These are phyloP conservation scores for Hirsutella minnesotensis DNA, from an alignment of 2,329 filamentous ascomycete species.

Conservation along the genomic window DNA sequence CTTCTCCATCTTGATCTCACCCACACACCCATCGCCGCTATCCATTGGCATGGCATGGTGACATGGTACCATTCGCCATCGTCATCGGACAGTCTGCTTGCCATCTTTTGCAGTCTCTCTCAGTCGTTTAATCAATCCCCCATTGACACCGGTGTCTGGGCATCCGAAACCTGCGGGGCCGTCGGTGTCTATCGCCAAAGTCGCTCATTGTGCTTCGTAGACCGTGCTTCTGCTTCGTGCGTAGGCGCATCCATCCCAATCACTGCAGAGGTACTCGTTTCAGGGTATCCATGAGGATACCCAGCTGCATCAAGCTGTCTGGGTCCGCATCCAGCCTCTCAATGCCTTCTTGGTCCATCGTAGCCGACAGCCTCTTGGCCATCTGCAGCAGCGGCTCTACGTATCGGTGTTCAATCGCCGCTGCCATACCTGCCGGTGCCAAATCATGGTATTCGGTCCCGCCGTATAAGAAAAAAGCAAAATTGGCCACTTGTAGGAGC, in stretches of 20 bases:
- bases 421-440: slow-evolving; percentile 43
- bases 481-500: slow-evolving; percentile 48
- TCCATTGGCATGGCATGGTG: no score
- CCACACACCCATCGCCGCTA: no score
- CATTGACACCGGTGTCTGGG: no score
- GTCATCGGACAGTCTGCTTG: no score
- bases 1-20: no score
- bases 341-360: slow-evolving; percentile 18
- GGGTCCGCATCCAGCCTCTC: slow-evolving; percentile 15
- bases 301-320: slow-evolving; percentile 25
- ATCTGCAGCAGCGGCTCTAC: slow-evolving; percentile 38
- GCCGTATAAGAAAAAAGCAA: slow-evolving; percentile 43
- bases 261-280: slow-evolving; percentile 27
- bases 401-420: slow-evolving; percentile 47
- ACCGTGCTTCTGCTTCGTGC: neutral
- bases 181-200: no score
- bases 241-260: neutral
- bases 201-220: neutral
- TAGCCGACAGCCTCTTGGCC: slow-evolving; percentile 23
- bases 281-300: slow-evolving; percentile 30
- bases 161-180: no score
- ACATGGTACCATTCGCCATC: no score
- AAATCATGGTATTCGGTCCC: slow-evolving; percentile 31
- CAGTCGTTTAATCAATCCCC: no score
- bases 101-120: no score